Base-by-base conservation (phyloP, 768 basidiomycete species). In the Pseudohyphozyma bogoriensis region DNA sequence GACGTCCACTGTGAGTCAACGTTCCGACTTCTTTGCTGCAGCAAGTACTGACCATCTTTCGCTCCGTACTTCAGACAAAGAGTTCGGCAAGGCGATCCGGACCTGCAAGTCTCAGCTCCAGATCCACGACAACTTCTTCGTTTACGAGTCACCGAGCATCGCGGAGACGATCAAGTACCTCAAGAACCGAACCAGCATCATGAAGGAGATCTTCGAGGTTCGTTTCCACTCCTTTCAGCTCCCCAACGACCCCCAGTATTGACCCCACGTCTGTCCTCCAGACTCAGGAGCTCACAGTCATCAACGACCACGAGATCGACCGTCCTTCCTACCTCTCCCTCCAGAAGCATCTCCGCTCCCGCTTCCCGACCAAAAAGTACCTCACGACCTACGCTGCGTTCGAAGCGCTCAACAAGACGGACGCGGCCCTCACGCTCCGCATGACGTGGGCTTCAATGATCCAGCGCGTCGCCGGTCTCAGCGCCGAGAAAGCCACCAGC, bases 71-170 rank as follows among this genome's bases (percentile, higher is more conserved):
- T 65, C 70, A 69, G 72, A 71, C 28, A 52, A 65, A 4, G 51
- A 37, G 16, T 56, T 70, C 32, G 67, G 59, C 15, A 60, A 71
- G 42, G 64, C 68, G 55, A 72, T 76, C 47, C 70, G 70, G 61
- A 77, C 76, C 2, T 73, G 72, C 55, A 74, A 74, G 56, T 74
- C 74, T 12, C 74, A 75, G 55, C 71, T 74, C 7, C 75, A 76
- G 55, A 69, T 76, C 20, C 72, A 73, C 57, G 73, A 74, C 62
- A 69, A 73, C 15, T 77, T 76, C 68, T 74, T 71, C 62, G 65
- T 77, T 1, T 73, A 77, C 59, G 70, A 74, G 52, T 74, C 73
- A 2, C 66, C 70, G 51, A 72, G 68, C 52, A 26, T 75, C 26
- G 64, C 63, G 20, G 74, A 75, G 31, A 74, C 75, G 29, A 68